These are phyloP conservation scores for Rasamsonia emersonii DNA, from an alignment of 2,329 filamentous ascomycete genomes.

Conservation along the genomic window DNA sequence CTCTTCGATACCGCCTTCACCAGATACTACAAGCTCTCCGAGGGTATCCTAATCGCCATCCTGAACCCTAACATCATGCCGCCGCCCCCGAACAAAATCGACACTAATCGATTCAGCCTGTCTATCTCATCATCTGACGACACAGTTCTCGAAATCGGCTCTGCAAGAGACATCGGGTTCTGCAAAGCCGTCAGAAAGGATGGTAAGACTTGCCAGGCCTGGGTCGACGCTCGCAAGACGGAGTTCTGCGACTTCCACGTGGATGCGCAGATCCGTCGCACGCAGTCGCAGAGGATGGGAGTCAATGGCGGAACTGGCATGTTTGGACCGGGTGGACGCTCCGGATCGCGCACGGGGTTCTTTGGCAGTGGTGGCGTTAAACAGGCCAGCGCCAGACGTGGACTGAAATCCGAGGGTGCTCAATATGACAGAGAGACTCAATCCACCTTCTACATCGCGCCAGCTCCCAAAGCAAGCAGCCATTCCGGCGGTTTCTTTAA, in stretches of 20 bases:
- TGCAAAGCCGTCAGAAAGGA: slow-evolving; percentile 82
- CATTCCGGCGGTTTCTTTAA: slow-evolving; percentile 10
- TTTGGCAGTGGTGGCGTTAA: slow-evolving; percentile 16
- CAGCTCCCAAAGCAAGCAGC: slow-evolving; percentile 17
- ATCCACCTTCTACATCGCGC: slow-evolving; percentile 38
- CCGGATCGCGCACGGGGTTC: slow-evolving; percentile 35
- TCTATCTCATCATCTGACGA: slow-evolving; percentile 80
- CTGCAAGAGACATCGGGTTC: slow-evolving; percentile 74
- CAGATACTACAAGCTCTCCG: slow-evolving; percentile 85
- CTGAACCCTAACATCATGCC: slow-evolving; percentile 89
- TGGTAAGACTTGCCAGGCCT: slow-evolving; percentile 67
- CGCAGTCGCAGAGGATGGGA: slow-evolving; percentile 62
- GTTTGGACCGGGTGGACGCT: slow-evolving; percentile 31
- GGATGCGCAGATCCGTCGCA: slow-evolving; percentile 68
- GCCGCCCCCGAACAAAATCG: slow-evolving; percentile 63
- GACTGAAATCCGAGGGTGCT: slow-evolving; percentile 27
- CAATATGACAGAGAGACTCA: slow-evolving; percentile 33
- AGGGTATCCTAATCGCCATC: slow-evolving; percentile 86
- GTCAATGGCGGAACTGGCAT: slow-evolving; percentile 61
- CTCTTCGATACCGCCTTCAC: slow-evolving; percentile 87
- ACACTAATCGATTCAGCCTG: slow-evolving; percentile 77
- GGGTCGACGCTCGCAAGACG: slow-evolving; percentile 83
- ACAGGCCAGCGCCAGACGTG: slow-evolving; percentile 12
- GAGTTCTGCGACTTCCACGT: slow-evolving; percentile 91
- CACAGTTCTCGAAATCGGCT: slow-evolving; percentile 81